Conservation (phyloP, 163 green algal genomes). For the Scenedesmus sp. region DNA sequence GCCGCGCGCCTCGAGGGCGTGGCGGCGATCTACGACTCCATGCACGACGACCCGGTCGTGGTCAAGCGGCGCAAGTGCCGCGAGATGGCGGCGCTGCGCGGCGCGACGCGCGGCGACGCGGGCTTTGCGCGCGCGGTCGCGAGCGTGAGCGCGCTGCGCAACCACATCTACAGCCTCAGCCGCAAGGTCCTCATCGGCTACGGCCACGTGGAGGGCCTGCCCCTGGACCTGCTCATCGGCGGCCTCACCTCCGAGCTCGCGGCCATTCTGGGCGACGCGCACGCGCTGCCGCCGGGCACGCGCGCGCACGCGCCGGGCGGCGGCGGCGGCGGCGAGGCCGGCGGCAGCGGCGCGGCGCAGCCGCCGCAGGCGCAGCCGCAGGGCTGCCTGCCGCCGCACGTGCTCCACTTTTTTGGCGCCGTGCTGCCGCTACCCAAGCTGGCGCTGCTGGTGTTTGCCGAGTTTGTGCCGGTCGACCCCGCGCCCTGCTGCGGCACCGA, state of each 20-base stretch:
- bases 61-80: slow-evolving; percentile 59
- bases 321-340: not conserved
- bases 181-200: slow-evolving; percentile 53
- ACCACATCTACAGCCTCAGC: slow-evolving; percentile 62
- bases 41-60: slow-evolving; percentile 65
- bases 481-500: not conserved
- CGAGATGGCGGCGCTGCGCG: slow-evolving; percentile 56
- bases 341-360: not conserved
- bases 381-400: slow-evolving; percentile 30
- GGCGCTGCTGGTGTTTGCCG: slow-evolving; percentile 62
- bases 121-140: slow-evolving; percentile 21
- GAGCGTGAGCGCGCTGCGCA: slow-evolving; percentile 49
- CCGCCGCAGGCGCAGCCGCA: too few relatives aligned
- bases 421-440: slow-evolving; percentile 59
- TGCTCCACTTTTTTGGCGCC: slow-evolving; percentile 53
- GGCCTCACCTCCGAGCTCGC: slow-evolving; percentile 59
- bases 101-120: slow-evolving; percentile 42
- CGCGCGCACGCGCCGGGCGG: too few relatives aligned
- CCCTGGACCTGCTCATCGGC: slow-evolving; percentile 63
- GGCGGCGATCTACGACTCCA: slow-evolving; percentile 54
- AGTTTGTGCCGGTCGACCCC: slow-evolving; percentile 55
- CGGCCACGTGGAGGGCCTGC: slow-evolving; percentile 51
- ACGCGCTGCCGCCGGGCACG: not conserved
- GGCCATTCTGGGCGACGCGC: slow-evolving; percentile 36
- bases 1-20: slow-evolving; percentile 32